Base-by-base conservation (phyloP, 352 stramenopile genomes). In the Globisporangium paroecandrum region DNA sequence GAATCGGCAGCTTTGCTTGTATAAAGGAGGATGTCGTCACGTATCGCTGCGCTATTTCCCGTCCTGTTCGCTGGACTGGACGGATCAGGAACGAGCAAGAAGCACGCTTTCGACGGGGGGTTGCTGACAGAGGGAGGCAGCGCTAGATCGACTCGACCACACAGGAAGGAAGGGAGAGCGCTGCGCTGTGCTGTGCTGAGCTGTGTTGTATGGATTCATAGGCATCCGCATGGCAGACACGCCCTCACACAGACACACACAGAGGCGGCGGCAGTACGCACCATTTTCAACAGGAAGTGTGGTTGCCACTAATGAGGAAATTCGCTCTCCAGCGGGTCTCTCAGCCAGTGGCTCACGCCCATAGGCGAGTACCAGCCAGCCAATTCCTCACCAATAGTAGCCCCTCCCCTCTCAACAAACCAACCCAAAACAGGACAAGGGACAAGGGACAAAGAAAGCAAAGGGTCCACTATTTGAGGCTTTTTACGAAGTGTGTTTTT, bases 211-310 rank as follows among this genome's bases (percentile, higher is more conserved):
- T 49, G 15, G 15, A 49, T 9, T 49, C 41, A 49, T 49, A 27
- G 55, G 56, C 29, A 32, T 32, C 29, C 29, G 29, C 29, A 32
- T 32, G 29, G 29, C 32, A 22, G n/a, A 55, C 32, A 24, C 4
- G 15, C 25, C n/a, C 47, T 27, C 9, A 46, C 24, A 38, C 20
- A 58, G 62, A 20, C 24, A 53, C 15, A 41, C 51, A 38, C 24
- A 9, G 32, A 9, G 32, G 32, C 32, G 41, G 32, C 24, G 24
- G 24, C 58, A 25, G 29, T 34, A 71, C 66, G 66, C 66, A 71
- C 66, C 66, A 71, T 71, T 71, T 71, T 71, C 58, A 71, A 66
- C 58, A 66, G 59, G 66, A 66, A 69, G 66, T 64, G 59, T 71
- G 41, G 66, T 67, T 71, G 66, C 66, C 67, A 72, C 61, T 58